phyloP scores from a whole-genome alignment of 805 yeast genomes.

The Starmerella sirachaensis region DNA sequence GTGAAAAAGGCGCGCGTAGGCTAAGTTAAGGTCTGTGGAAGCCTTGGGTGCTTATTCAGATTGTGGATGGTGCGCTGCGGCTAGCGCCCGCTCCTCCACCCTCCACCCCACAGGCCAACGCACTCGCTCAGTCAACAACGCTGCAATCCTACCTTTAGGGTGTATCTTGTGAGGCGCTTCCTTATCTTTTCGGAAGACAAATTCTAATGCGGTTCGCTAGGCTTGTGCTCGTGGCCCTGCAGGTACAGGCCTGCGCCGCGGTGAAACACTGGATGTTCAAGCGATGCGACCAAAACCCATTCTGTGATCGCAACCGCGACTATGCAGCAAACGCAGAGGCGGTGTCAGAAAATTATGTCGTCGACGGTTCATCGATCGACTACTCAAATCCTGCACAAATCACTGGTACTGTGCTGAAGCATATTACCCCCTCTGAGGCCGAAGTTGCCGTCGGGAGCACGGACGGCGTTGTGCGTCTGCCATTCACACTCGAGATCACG shows the following conservation, averaged over 20 bases:
- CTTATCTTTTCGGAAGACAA: neutral
- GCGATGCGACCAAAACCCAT: conserved; percentile 68
- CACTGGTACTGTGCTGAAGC: conserved; percentile 13
- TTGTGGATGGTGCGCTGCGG: no score
- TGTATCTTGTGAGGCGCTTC: neutral
- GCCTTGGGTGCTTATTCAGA: no score
- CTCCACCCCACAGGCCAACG: no score
- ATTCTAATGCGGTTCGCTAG: neutral
- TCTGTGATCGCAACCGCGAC: conserved; percentile 67
- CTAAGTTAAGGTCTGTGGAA: no score
- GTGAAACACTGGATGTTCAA: conserved; percentile 41
- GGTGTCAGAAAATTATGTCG: conserved; percentile 27
- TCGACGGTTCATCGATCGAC: conserved; percentile 19
- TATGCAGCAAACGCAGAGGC: conserved; percentile 37
- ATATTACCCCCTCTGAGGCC: conserved; percentile 4
- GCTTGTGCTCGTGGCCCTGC: conserved; percentile 6
- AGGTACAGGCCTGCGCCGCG: conserved; percentile 14
- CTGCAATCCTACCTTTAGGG: neutral
- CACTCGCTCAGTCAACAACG: neutral
- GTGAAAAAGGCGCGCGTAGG: no score
- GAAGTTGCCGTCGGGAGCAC: conserved; percentile 6
- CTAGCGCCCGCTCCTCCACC: no score
- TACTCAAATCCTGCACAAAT: conserved; percentile 5
- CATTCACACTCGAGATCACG: conserved; percentile 47
- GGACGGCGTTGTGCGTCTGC: conserved; percentile 36